A percentile compares a stretch with the other conserved stretches of the same genome.
These are phyloP conservation scores for Sclerotiophoma versabilis DNA, from an alignment of 2,329 filamentous ascomycete species.

Conservation along the genomic window DNA sequence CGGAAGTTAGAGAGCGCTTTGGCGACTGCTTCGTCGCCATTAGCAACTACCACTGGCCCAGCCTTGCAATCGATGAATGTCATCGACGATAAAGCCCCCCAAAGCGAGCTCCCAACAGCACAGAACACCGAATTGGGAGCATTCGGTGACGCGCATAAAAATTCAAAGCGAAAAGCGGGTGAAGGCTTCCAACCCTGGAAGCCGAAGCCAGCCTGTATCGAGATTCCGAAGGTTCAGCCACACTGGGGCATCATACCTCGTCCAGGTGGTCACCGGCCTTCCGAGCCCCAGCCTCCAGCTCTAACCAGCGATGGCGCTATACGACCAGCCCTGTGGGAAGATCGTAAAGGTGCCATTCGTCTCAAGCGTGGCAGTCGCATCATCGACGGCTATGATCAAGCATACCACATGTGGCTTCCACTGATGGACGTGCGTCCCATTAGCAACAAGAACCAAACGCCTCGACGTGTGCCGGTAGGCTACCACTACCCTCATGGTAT, in stretches of 20 bases:
- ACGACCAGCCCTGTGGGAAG: slow-evolving; percentile 36
- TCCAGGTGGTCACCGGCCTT: slow-evolving; percentile 20
- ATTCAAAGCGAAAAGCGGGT: background rate
- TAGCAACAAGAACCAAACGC: slow-evolving; percentile 16
- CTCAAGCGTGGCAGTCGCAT: slow-evolving; percentile 27
- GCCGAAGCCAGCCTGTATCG: background rate
- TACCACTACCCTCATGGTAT: slow-evolving; percentile 29
- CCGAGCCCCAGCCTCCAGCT: slow-evolving; percentile 18
- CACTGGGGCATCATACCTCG: slow-evolving; percentile 31
- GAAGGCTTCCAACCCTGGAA: slow-evolving; percentile 1
- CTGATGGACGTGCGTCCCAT: slow-evolving; percentile 42
- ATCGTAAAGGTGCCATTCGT: slow-evolving; percentile 27
- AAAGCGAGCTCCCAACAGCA: too few species aligned
- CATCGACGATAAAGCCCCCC: too few species aligned
- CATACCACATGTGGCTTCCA: background rate
- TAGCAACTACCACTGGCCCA: too few species aligned
- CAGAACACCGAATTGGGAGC: too few species aligned
- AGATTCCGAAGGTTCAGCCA: background rate
- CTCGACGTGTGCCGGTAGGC: slow-evolving; percentile 20
- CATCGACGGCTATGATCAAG: slow-evolving; percentile 6
- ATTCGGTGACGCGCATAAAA: too few species aligned
- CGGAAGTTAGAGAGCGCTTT: too few species aligned
- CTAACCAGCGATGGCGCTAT: slow-evolving; percentile 24
- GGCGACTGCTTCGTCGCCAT: too few species aligned
- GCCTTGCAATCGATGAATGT: too few species aligned